Evolutionary conservation across 768 basidiomycete genomes (phyloP), one percentile per base, ranked within the genome.

Genomic region (Dictyophora rubrovolvata): DNA sequence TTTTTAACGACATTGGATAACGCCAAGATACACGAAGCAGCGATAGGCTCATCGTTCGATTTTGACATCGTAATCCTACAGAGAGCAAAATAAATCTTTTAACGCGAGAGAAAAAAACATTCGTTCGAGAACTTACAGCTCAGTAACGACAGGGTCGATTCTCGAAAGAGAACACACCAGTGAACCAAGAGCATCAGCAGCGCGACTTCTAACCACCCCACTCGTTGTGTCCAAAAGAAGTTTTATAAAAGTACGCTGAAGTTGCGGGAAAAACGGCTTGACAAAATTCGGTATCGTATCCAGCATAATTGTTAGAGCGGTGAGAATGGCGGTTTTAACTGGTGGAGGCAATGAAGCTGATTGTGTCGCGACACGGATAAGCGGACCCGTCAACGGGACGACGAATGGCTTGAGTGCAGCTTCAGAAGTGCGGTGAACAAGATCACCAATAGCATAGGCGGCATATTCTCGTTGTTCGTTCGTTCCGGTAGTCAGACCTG

Each of bases 221-320:
- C 89, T 91, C 1, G 86, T 77, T 8, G 86, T 71, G 69, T 98
- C 94, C 59, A 86, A 82, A 1, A 87, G 79, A 48, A 92, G 89
- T 74, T 98, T 98, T 69, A 96, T 88, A 66, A 98, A 97, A 0
- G 93, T 97, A 35, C 94, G 83, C 66, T 97, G 95, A 35, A 98
- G 73, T 66, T 98, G 96, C 1, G 95, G 96, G 80, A 97, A 97
- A 85, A 98, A 98, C 2, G 95, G 95, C 70, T 89, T 91, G 65
- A 98, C 92, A 64, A 95, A 89, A 3, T 78, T 75, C 0, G 94
- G 93, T 21, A 96, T 93, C 49, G 82, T 79, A 62, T 85, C 83
- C 48, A 98, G 76, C 83, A 97, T 90, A 20, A 85, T 82, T 0
- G 85, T 82, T 53, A 99, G 79, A 5, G 94, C 90, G 35, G 80